Base-by-base conservation (phyloP, 306 rosid genomes). In the Cucumis hystrix region DNA sequence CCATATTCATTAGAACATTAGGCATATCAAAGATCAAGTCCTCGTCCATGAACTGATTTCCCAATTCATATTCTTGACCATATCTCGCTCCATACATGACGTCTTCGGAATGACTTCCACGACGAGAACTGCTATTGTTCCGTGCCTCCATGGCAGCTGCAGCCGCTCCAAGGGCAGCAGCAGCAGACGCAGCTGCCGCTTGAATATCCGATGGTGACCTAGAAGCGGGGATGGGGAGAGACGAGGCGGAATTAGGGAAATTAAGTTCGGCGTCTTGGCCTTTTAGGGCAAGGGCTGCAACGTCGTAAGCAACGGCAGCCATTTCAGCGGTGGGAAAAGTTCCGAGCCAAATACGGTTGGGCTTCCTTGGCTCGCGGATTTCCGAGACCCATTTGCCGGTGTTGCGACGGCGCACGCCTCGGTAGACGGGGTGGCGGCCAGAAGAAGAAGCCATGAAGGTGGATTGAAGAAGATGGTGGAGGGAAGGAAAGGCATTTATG, bases 291-390 rank as follows among this genome's bases (percentile, higher is more conserved):
- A 92, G 91, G 0, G 97, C 96, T 0, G 97, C 99, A 18, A 95
- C 99, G 49, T 95, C 99, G 77, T 90, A 95, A 8, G 97, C 99
- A 14, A 88, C 84, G 16, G 99, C 99, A 0, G 97, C 97, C 97
- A 95, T 95, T 82, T 95, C 99, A 0, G 99, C 92, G 0, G 96
- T 88, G 16, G 90, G 70, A 70, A 89, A 95, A 70, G 99, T 95
- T 20, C 99, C 99, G 52, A 95, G 81, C 99, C 99, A 95, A 51
- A 95, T 95, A 63, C 83, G 87, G 41, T 77, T 82, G 0, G 87
- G 86, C 75, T 83, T 84, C 40, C 77, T 79, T 0, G 87, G 91
- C 83, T 88, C 89, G 0, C 91, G 76, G 39, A 88, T 88, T 57
- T 88, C 91, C 0, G 91, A 88, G 52, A 88, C 91, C 91, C 91